Evolutionary conservation across 2,329 filamentous ascomycete species (phyloP), one percentile per base, ranked within the genome.

Genomic region (Paracoccidioides lutzii): DNA sequence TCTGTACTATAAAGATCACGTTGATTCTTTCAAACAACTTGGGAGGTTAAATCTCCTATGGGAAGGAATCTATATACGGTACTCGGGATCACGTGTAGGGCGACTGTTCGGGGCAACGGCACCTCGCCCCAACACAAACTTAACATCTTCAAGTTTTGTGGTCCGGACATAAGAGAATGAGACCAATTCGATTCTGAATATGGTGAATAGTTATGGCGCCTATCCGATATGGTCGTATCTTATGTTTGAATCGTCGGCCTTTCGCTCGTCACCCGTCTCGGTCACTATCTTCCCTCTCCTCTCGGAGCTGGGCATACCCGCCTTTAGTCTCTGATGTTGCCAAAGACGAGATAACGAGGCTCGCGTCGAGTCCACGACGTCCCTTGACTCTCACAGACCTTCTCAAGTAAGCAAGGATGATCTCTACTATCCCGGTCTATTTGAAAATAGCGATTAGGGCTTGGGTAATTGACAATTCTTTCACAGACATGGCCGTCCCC

Each of bases 381-480:
- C 82, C 85, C 9, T 75, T 97, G 65, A 93, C 88, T 32, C 80
- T 98, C 38, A 84, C 85, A 57, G 93, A 97, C 67, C 78, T 98
- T 5, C 87, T 96, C 63, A 91, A 85, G 87, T 94, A 77, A 63
- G 76, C 58, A 33, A 28, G 7, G 38, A 10, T 10, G 33, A 10
- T 4, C 0, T 8, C 41, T 43, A 50, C 4, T 5, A 8, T 6
- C 32, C 33, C n/a, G 37, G 12, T 14, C n/a, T 35, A 7, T 28
- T 49, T 32, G 2, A 14, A 15, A 30, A n/a, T 35, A 5, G 35
- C 37, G n/a, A 22, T 53, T 38, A 33, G 40, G 1, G 37, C 15
- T 30, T 22, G 22, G 22, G 53, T 4, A 54, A 61, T 55, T 57
- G 55, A 63, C 53, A 10, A 53, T 12, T 37, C 22, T 9, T 3